A percentile compares a stretch with the other conserved stretches of the same genome.
These are phyloP conservation scores for Eucalyptus marginata DNA, from an alignment of 345 rosid genomes.

Conservation along the genomic window DNA sequence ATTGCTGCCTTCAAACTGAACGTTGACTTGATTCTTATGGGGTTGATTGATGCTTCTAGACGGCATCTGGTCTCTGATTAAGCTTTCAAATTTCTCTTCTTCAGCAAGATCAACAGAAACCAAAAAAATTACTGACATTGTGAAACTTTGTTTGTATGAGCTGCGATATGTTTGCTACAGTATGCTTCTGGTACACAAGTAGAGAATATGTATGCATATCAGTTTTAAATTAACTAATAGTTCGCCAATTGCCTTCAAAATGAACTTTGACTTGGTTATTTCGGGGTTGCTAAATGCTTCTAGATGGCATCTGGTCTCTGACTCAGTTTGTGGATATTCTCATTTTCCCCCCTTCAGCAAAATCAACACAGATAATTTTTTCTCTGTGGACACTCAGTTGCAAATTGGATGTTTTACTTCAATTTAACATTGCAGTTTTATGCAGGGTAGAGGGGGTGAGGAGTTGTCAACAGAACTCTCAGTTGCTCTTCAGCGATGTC, in stretches of 20 bases:
- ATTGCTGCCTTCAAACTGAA: not conserved
- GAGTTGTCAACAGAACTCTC: conserved; percentile 81
- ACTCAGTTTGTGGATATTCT: not conserved
- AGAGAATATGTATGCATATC: not conserved
- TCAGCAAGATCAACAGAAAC: not conserved
- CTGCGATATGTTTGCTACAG: fast-evolving
- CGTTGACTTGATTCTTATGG: fast-evolving
- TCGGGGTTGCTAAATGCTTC: not conserved
- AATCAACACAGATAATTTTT: not conserved
- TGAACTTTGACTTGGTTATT: not conserved
- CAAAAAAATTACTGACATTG: not conserved
- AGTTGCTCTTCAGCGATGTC: conserved; percentile 55
- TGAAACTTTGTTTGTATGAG: not conserved
- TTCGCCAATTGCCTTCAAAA: not conserved
- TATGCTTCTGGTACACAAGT: not conserved
- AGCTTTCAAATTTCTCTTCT: not conserved
- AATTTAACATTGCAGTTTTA: not conserved
- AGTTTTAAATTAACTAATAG: not conserved
- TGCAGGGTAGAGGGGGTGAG: conserved; percentile 92
- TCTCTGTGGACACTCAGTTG: not conserved
- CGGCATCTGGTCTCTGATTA: not conserved
- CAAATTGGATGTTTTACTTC: not conserved
- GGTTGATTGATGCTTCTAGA: not conserved
- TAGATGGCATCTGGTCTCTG: not conserved
- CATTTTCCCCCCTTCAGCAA: not conserved